These are phyloP conservation scores for Cyathus striatus DNA, from an alignment of 768 basidiomycete species.

Conservation along the genomic window DNA sequence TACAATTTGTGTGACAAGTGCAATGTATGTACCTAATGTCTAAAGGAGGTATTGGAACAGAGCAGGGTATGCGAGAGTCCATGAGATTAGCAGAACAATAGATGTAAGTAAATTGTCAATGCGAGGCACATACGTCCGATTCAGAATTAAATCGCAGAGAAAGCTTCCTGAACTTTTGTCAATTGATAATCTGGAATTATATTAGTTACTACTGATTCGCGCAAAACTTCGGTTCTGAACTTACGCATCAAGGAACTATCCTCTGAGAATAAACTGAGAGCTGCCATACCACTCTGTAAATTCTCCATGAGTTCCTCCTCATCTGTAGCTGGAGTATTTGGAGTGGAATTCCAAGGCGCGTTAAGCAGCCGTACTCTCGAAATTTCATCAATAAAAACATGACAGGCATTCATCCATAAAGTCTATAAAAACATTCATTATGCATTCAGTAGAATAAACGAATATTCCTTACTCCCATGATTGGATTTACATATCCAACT, in stretches of 20 bases:
- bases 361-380: conserved; percentile 31
- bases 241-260: conserved; percentile 41
- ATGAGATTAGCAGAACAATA: conserved; percentile 3
- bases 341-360: conserved; percentile 21
- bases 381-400: conserved; percentile 43
- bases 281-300: conserved; percentile 32
- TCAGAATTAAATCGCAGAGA: conserved; percentile 26
- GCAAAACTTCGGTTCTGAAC: conserved; percentile 13
- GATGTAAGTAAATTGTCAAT: too few species aligned
- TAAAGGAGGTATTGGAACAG: background rate
- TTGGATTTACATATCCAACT: conserved; percentile 38
- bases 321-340: conserved; percentile 12
- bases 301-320: conserved; percentile 39
- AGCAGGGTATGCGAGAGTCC: background rate
- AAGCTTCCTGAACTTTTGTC: conserved; percentile 41
- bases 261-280: conserved; percentile 37
- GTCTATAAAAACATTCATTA: conserved; percentile 22
- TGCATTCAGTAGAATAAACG: conserved; percentile 5
- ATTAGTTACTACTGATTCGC: conserved; percentile 5
- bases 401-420: conserved; percentile 41
- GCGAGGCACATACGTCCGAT: too few species aligned
- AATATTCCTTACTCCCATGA: conserved; percentile 42
- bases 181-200: conserved; percentile 34
- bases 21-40: too few species aligned
- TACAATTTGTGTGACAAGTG: too few species aligned